A percentile compares a stretch with the other conserved stretches of the same genome.
Conservation (phyloP, 306 rosid genomes). For the Dryas alaskensis region DNA sequence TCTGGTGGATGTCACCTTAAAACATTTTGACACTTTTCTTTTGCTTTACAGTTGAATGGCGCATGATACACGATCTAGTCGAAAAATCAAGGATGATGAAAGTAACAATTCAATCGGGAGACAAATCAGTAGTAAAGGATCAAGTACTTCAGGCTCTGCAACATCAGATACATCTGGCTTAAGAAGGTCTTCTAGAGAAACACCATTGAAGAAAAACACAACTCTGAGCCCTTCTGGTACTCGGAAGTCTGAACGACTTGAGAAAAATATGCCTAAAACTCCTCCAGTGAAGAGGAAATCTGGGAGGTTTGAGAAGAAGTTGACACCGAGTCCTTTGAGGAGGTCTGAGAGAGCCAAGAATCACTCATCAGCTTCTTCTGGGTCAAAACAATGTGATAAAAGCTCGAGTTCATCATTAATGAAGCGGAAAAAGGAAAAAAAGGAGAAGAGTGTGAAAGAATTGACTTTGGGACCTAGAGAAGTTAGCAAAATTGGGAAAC, state of each 20-base stretch:
- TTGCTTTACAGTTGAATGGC: conserved; percentile 46
- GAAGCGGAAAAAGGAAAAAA: conserved; percentile 36
- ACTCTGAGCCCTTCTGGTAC: conserved; percentile 33
- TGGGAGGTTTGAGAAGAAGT: conserved; percentile 41
- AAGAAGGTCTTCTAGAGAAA: conserved; percentile 58
- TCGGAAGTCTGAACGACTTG: conserved; percentile 45
- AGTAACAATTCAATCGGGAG: conserved; percentile 32
- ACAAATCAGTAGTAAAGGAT: conserved; percentile 33
- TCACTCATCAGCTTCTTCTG: conserved; percentile 37
- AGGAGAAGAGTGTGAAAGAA: conserved; percentile 50
- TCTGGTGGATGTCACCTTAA: background rate
- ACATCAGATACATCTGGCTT: conserved; percentile 36
- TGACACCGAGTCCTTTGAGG: conserved; percentile 50
- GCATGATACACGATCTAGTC: conserved; percentile 46
- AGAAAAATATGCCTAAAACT: conserved; percentile 30
- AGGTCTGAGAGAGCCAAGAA: conserved; percentile 51
- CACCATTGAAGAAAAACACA: conserved; percentile 33
- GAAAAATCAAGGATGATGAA: conserved; percentile 42
- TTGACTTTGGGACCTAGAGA: conserved; percentile 42
- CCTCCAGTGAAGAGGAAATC: conserved; percentile 33
- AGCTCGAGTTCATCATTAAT: conserved; percentile 38
- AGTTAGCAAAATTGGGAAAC: conserved; percentile 32
- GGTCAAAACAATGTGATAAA: conserved; percentile 38
- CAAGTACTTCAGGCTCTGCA: conserved; percentile 26
- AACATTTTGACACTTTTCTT: background rate